Evolutionary conservation across 768 basidiomycete species (phyloP).

Genomic region (Cystofilobasidium bisporidii): DNA sequence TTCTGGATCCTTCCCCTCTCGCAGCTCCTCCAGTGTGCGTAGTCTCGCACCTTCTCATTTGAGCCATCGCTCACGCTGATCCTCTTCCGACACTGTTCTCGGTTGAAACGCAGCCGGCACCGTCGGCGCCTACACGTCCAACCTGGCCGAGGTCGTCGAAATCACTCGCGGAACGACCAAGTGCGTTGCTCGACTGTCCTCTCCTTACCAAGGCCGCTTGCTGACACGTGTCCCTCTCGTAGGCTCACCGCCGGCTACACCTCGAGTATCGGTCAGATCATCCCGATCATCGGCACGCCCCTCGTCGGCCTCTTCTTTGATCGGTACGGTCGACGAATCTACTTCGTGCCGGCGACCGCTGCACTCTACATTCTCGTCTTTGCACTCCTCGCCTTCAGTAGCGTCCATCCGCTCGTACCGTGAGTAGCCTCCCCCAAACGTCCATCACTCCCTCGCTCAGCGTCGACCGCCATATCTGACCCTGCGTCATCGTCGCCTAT

Average conservation of each 20-base stretch:
- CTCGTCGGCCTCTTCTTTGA: conserved; percentile 37
- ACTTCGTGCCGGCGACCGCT: conserved; percentile 32
- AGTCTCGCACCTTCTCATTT: not conserved
- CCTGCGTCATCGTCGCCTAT: not conserved
- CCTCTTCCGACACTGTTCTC: not conserved
- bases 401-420: conserved; percentile 36
- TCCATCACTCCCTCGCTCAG: too few relatives aligned
- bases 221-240: conserved; percentile 31
- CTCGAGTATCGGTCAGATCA: conserved; percentile 34
- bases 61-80: not conserved
- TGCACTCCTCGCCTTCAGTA: conserved; percentile 35
- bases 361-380: conserved; percentile 37
- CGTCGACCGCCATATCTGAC: not conserved
- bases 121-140: conserved; percentile 35
- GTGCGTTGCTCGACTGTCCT: too few relatives aligned
- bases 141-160: conserved; percentile 34
- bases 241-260: conserved; percentile 39
- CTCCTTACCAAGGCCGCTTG: not conserved
- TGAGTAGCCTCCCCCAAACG: too few relatives aligned
- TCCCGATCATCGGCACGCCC: conserved; percentile 38
- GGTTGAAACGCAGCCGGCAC: conserved; percentile 28
- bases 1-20: conserved; percentile 28
- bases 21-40: conserved; percentile 33
- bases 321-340: conserved; percentile 35
- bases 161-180: conserved; percentile 10